phyloP scores from a whole-genome alignment of 1,284 basidiomycete species.

The Schizophyllum amplum region DNA sequence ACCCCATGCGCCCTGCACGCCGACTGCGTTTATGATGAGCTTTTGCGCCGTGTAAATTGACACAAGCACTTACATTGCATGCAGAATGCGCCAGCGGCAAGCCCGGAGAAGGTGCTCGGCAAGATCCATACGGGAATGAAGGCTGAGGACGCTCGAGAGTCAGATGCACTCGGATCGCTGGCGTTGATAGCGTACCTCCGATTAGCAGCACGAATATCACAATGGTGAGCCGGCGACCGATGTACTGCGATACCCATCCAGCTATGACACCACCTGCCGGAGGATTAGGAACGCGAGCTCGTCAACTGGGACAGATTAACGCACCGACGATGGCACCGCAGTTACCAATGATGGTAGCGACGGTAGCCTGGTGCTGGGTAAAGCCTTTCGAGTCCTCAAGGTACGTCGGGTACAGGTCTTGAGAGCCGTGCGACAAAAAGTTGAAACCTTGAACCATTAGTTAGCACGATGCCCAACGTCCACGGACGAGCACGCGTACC shows the following conservation, averaged over 20 bases:
- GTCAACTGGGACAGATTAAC: neutral
- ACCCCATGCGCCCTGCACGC: conserved; percentile 81
- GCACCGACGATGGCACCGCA: conserved; percentile 29
- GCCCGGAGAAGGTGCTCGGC: conserved; percentile 54
- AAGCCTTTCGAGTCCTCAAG: conserved; percentile 57
- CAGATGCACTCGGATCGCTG: conserved; percentile 11
- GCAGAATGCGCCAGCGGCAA: conserved; percentile 78
- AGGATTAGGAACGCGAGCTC: neutral
- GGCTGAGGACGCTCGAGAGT: conserved; percentile 21
- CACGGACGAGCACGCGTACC: conserved; percentile 34
- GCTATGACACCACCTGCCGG: conserved; percentile 66
- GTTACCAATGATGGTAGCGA: conserved; percentile 90
- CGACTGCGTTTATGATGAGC: conserved; percentile 25
- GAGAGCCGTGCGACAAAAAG: conserved; percentile 87
- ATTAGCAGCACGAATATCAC: conserved; percentile 56
- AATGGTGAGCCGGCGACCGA: conserved; percentile 85
- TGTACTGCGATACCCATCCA: conserved; percentile 75
- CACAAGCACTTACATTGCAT: conserved; percentile 40
- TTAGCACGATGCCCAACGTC: too few relatives aligned
- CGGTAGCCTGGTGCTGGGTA: conserved; percentile 52
- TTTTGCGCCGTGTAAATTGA: too few relatives aligned
- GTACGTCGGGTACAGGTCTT: conserved; percentile 79
- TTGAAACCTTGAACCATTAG: conserved; percentile 87
- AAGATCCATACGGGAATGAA: conserved; percentile 86
- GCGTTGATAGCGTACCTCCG: conserved; percentile 27